Evolutionary conservation across 805 yeast genomes (phyloP).

Genomic region (Saturnispora dispora): DNA sequence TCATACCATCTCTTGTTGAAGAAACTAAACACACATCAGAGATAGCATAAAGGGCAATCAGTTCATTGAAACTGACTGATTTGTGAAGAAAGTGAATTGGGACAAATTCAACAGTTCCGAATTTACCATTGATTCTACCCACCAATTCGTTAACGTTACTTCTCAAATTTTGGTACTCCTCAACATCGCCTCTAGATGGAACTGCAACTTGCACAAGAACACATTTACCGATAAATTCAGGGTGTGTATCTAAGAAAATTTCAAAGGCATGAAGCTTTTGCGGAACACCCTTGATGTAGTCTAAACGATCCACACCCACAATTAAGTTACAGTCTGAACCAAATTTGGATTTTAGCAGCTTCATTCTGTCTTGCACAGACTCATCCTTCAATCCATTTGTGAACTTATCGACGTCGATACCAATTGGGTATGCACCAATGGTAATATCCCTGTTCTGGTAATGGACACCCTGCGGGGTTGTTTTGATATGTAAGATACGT

Average conservation of each 20-base stretch:
- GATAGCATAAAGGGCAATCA: slow-evolving; percentile 75
- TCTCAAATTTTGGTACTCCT: slow-evolving; percentile 88
- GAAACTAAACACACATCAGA: slow-evolving; percentile 89
- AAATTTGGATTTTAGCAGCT: slow-evolving; percentile 48
- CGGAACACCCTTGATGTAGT: slow-evolving; percentile 96
- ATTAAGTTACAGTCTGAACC: slow-evolving; percentile 74
- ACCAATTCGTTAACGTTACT: slow-evolving; percentile 94
- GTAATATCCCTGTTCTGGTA: slow-evolving; percentile 66
- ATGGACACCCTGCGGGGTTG: slow-evolving; percentile 86
- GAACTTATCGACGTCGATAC: slow-evolving; percentile 92
- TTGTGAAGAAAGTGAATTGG: slow-evolving; percentile 97
- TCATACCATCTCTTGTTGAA: slow-evolving; percentile 98
- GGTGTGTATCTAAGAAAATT: slow-evolving; percentile 82
- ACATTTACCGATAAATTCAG: slow-evolving; percentile 97
- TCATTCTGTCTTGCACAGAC: slow-evolving; percentile 56
- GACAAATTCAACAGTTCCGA: slow-evolving; percentile 94
- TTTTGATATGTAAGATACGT: slow-evolving; percentile 69
- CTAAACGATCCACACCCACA: slow-evolving; percentile 94
- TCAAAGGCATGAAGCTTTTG: slow-evolving; percentile 96
- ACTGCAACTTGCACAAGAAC: slow-evolving; percentile 95
- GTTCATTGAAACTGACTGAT: slow-evolving; percentile 82
- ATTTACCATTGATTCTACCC: slow-evolving; percentile 92
- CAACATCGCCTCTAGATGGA: slow-evolving; percentile 96
- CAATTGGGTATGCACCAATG: slow-evolving; percentile 98
- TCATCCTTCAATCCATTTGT: slow-evolving; percentile 62